Evolutionary conservation across 2,329 filamentous ascomycete genomes (phyloP), one percentile per base, ranked within the genome.

Genomic region (Verticillium albo-atrum): DNA sequence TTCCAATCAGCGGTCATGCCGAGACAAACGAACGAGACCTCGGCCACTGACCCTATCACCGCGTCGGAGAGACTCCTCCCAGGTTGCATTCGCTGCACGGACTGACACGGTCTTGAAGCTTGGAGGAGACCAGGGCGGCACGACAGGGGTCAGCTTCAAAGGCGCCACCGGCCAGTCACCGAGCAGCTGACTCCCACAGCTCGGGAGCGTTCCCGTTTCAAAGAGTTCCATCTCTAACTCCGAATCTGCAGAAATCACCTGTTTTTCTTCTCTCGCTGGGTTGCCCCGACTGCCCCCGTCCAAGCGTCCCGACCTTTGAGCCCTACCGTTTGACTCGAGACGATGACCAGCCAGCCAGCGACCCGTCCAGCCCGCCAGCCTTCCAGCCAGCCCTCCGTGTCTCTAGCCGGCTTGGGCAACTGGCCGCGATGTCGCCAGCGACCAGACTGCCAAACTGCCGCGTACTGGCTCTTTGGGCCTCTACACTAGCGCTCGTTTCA

Each of bases 211-310:
- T 12, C 42, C 20, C 20, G 42, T 50, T 50, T 50, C 42, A 50
- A 23, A 50, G 42, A 20, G 42, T 7, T 50, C n/a, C 42, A 50
- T 50, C 42, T 25, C 42, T 50, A 23, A 50, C 42, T 50, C 61
- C 62, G 60, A 57, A 54, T 34, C 60, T 61, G 61, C 60, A 60
- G 61, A 59, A 63, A 63, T 60, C 61, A 60, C 47, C 35, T 61
- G 59, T 52, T 61, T 59, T 59, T 51, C 50, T 6, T 27, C 50
- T 25, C 37, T n/a, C 35, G n/a, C 51, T 32, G 28, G 27, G 55
- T 47, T 50, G 25, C 47, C 25, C 55, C 54, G 32, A 32, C 35
- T 55, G 54, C 56, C 59, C 52, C 55, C 56, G 32, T 60, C 54
- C 15, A 37, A 55, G 27, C 42, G 35, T 37, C 35, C 17, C 35